These are phyloP conservation scores for Aureobasidium sp. DNA, from an alignment of 2,329 filamentous ascomycete genomes.

Conservation along the genomic window DNA sequence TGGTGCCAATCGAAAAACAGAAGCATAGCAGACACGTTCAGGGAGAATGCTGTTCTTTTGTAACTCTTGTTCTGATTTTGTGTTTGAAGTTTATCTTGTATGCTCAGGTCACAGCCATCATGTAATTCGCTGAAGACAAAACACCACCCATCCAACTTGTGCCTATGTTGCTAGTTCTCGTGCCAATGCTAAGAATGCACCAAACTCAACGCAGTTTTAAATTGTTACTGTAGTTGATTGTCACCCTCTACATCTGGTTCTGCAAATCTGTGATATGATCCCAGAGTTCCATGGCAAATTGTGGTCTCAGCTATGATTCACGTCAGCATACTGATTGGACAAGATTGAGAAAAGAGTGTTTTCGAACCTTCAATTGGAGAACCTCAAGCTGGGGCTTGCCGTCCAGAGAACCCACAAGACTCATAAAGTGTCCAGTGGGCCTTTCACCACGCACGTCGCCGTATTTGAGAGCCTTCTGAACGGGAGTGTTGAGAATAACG, in stretches of 20 bases:
- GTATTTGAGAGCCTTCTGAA: constrained; percentile 73
- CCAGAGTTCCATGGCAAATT: constrained; percentile 42
- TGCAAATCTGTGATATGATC: constrained; percentile 37
- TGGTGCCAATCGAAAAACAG: background rate
- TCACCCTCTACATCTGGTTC: constrained; percentile 28
- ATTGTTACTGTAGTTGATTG: background rate
- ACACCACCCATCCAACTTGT: background rate
- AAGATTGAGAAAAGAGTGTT: background rate
- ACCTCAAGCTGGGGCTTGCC: constrained; percentile 45
- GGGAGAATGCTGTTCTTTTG: background rate
- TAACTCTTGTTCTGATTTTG: background rate
- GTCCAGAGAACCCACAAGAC: constrained; percentile 53
- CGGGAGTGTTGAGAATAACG: constrained; percentile 76
- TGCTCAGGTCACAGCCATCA: background rate
- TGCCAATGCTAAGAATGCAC: background rate
- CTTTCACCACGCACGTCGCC: constrained; percentile 57
- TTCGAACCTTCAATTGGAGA: constrained; percentile 50
- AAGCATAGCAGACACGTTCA: background rate
- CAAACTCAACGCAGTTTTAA: background rate
- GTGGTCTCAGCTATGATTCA: constrained; percentile 33
- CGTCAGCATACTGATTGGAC: background rate
- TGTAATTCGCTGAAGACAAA: background rate
- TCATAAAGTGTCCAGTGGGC: constrained; percentile 63
- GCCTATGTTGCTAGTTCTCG: background rate
- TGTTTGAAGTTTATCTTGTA: background rate